Base-by-base conservation (phyloP, 306 rosid species). In the Sophora flavescens region DNA sequence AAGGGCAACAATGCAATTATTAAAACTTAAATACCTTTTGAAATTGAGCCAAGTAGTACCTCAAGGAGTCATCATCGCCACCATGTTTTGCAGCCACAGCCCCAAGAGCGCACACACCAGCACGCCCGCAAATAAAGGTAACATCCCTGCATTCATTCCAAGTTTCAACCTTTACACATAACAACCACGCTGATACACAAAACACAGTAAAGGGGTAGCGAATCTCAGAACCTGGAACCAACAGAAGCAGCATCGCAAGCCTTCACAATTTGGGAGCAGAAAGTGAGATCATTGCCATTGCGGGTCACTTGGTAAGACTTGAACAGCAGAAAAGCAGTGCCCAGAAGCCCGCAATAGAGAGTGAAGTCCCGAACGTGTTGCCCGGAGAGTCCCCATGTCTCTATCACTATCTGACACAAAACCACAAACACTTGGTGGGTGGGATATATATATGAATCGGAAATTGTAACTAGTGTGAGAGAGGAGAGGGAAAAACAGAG, bases 21-120 rank as follows among this genome's bases (percentile, higher is more conserved):
- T 3, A 44, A 44, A 4, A 35, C 32, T 59, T 36, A 30, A 9
- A 38, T 65, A 88, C 96, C 96, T 84, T 81, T 47, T 83, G 54
- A 62, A 92, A 86, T 80, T 88, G 87, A 78, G 81, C 78, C 60
- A 92, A 16, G 82, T 88, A 84, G 86, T 88, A 80, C 17, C 59
- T 73, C 45, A 88, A 71, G 53, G 80, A 85, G 59, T 70, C 82
- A 50, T 70, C 69, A 77, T 89, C 89, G 5, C 89, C 87, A 1
- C 17, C 73, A 58, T 74, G 81, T 71, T 89, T 92, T 6, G 93
- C 96, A 54, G 68, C 81, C 35, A 89, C 95, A 66, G 93, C 97
- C 5, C 95, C 97, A 80, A 91, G 88, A 36, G 90, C 89, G 56
- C 90, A 89, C 56, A 91, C 87, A 64, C 95, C 93, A 33, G 89